Conservation (phyloP, 495 filamentous ascomycete species). For the Recurvomyces mirabilis region DNA sequence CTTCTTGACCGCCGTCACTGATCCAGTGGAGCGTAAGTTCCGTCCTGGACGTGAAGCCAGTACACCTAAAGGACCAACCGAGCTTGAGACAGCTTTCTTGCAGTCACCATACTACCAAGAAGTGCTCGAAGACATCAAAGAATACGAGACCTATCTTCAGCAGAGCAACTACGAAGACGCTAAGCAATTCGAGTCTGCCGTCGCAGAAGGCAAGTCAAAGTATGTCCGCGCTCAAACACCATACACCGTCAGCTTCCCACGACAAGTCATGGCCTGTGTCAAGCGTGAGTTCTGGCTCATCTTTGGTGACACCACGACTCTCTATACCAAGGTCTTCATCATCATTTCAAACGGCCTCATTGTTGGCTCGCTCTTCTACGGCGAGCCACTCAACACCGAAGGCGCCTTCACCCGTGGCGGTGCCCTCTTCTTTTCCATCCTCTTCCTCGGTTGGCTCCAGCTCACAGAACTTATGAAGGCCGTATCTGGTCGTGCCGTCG, state of each 20-base stretch:
- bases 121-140: slow-evolving; percentile 43
- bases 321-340: slow-evolving; percentile 70
- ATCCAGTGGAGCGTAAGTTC: slow-evolving; percentile 55
- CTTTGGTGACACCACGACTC: slow-evolving; percentile 57
- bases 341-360: slow-evolving; percentile 65
- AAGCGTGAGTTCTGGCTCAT: slow-evolving; percentile 67
- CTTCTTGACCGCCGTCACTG: slow-evolving; percentile 67
- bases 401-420: slow-evolving; percentile 62
- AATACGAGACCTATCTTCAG: slow-evolving; percentile 50
- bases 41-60: slow-evolving; percentile 52
- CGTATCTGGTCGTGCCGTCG: slow-evolving; percentile 50
- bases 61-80: slow-evolving; percentile 49
- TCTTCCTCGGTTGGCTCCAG: slow-evolving; percentile 69
- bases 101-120: slow-evolving; percentile 42
- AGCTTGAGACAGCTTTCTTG: slow-evolving; percentile 51
- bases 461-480: slow-evolving; percentile 61
- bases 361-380: slow-evolving; percentile 63
- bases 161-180: slow-evolving; percentile 53
- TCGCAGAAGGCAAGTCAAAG: slow-evolving; percentile 57
- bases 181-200: slow-evolving; percentile 55
- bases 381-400: slow-evolving; percentile 48
- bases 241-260: slow-evolving; percentile 59
- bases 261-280: slow-evolving; percentile 59
- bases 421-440: slow-evolving; percentile 59
- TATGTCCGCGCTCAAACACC: slow-evolving; percentile 55